A percentile compares a stretch with the other conserved stretches of the same genome.
Conservation (phyloP, 2,329 filamentous ascomycete genomes). For the Zarea fungicola region DNA sequence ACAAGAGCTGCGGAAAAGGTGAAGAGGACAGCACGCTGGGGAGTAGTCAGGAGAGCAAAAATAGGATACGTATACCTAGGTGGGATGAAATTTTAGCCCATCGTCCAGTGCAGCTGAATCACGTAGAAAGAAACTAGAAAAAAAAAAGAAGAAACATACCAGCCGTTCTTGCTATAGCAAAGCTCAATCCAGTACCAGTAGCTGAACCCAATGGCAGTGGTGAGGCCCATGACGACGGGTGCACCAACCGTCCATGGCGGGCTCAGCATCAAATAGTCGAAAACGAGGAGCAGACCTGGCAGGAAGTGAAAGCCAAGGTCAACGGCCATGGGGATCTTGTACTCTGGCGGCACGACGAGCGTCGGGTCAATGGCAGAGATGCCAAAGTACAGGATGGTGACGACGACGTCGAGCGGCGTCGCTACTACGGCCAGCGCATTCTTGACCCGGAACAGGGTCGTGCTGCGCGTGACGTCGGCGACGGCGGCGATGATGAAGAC, state of each 20-base stretch:
- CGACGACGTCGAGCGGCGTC: conserved; percentile 65
- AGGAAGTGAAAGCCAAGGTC: conserved; percentile 64
- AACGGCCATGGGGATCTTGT: conserved; percentile 48
- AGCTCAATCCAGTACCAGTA: conserved; percentile 78
- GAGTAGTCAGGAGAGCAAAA: conserved; percentile 62
- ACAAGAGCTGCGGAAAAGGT: conserved; percentile 64
- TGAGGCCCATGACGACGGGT: conserved; percentile 54
- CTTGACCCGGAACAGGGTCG: conserved; percentile 58
- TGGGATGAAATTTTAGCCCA: conserved; percentile 16
- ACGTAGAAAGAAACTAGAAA: not conserved
- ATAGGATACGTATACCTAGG: conserved; percentile 80
- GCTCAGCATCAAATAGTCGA: conserved; percentile 64
- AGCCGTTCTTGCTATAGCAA: conserved; percentile 63
- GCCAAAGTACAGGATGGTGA: conserved; percentile 69
- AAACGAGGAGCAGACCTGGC: conserved; percentile 57
- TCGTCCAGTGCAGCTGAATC: not conserved
- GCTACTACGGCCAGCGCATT: conserved; percentile 61
- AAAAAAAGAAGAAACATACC: conserved; percentile 36
- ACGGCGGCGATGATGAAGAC: conserved; percentile 58
- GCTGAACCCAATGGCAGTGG: conserved; percentile 52
- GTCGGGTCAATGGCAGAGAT: conserved; percentile 51
- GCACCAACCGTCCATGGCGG: conserved; percentile 66
- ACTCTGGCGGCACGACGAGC: conserved; percentile 49
- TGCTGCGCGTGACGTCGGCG: conserved; percentile 58
- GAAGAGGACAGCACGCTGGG: conserved; percentile 65